Base-by-base conservation (phyloP, 2,329 filamentous ascomycete species). In the Ophiocordyceps camponoti-leonardi region DNA sequence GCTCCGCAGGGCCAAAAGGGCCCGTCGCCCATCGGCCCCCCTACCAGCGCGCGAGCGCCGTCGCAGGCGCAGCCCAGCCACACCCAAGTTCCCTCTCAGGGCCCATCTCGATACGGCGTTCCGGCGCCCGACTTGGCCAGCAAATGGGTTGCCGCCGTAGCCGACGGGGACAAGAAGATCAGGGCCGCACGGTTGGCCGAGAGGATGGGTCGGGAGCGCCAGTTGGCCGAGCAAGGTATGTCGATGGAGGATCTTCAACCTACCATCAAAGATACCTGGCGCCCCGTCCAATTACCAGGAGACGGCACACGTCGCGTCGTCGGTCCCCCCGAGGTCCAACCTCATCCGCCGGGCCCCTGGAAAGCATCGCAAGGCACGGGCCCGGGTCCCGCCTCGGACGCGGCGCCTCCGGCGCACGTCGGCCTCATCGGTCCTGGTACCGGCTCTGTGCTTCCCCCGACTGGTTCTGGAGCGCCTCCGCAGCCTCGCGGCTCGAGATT, bases 401-500 rank as follows among this genome's bases (percentile, higher is more conserved):
- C 53, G 4, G 41, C 49, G 2, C 43, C 51, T 23, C 35, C 54
- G 12, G 44, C 52, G 12, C 55, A 52, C 42, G 44, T 58, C 23
- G 60, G 54, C 14, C 53, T 58, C 16, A 57, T 61, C 44, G 57
- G 58, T 20, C 48, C 49, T 10, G 52, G 54, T 13, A 50, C 49
- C 26, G 49, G 46, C 33, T 51, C 55, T 6, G 53, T 61, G 14
- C 47, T 63, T 20, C 49, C 52, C 10, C 56, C 51, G 52, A 52
- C 52, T 26, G 52, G 57, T 6, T 53, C 58, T 23, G 54, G 51
- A n/a, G 51, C 61, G 20, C 54, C 67, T 4, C 65, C 72, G 33
- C 65, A 71, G 48, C 61, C 64, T 19, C 68, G 75, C 20, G 63
- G 68, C 18, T 81, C 78, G 8, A 64, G 77, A 41, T 81, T 81